Conservation (phyloP, 441 rosid genomes). For the Gossypium lobatum region DNA sequence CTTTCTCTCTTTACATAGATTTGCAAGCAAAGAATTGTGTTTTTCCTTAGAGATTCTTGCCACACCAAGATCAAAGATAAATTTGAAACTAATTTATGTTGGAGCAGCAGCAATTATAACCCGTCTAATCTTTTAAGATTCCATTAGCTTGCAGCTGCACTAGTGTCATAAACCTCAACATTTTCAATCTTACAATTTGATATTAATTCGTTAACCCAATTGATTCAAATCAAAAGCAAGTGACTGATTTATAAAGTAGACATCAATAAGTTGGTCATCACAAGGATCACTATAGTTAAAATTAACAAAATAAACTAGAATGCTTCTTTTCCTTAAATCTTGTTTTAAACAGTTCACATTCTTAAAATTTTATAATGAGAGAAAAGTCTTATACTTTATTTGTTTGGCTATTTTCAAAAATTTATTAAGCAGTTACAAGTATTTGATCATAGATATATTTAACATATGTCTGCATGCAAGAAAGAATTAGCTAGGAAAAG, state of each 20-base stretch:
- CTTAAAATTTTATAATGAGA: not conserved
- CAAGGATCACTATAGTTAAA: not conserved
- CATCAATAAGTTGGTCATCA: slow-evolving; percentile 1
- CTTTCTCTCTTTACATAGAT: not conserved
- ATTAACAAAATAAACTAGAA: slow-evolving; percentile 2
- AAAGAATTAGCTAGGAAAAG: not conserved
- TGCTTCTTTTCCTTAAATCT: not conserved
- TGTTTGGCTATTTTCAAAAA: not conserved
- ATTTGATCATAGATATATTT: not conserved
- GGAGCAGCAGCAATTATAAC: not conserved
- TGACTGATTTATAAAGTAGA: not conserved
- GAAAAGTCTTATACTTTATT: not conserved
- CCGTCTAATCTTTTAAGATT: not conserved
- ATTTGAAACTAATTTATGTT: not conserved
- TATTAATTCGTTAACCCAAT: not conserved
- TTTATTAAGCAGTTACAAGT: not conserved
- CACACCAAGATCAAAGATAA: not conserved
- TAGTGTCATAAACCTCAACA: not conserved
- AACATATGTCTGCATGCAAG: not conserved
- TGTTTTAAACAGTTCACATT: not conserved
- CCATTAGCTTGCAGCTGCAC: not conserved
- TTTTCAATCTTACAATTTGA: not conserved
- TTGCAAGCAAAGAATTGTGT: not conserved
- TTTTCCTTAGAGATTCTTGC: not conserved
- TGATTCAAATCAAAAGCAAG: not conserved